These are phyloP conservation scores for Danielozyma ontarioensis DNA, from an alignment of 805 yeast genomes.

Conservation along the genomic window DNA sequence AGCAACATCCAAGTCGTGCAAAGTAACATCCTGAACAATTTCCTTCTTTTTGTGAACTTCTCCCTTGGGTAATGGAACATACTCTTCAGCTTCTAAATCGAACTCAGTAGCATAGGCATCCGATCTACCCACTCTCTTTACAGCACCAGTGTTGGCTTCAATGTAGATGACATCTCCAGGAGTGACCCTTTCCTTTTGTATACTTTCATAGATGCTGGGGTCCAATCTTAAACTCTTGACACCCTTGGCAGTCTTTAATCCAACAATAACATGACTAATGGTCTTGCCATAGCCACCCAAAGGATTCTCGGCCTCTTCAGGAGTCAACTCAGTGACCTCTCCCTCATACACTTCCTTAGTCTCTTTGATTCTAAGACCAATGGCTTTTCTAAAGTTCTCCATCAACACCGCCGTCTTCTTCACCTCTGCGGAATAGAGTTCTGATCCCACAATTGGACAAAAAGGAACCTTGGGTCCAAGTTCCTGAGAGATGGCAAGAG, in stretches of 20 bases:
- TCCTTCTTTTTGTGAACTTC: constrained; percentile 98
- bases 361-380: constrained; percentile 93
- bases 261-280: constrained; percentile 88
- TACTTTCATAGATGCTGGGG: constrained; percentile 88
- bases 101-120: constrained; percentile 98
- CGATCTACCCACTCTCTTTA: constrained; percentile 95
- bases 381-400: constrained; percentile 96
- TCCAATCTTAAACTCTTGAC: constrained; percentile 85
- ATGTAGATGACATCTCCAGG: constrained; percentile 97
- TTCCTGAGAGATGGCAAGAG: constrained; percentile 92
- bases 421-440: constrained; percentile 91
- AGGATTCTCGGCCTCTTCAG: constrained; percentile 95
- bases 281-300: constrained; percentile 98
- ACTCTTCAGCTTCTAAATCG: constrained; percentile 97
- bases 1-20: constrained; percentile 94
- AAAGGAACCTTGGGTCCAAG: constrained; percentile 97
- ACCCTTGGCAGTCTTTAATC: constrained; percentile 88
- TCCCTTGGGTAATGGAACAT: constrained; percentile 97
- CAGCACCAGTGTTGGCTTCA: constrained; percentile 96
- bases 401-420: constrained; percentile 93
- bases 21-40: constrained; percentile 93
- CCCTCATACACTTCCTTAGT: constrained; percentile 98
- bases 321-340: constrained; percentile 92
- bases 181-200: constrained; percentile 89
- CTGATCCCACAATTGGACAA: constrained; percentile 95